A percentile compares a stretch with the other conserved stretches of the same genome.
Evolutionary conservation across 257 asterid species (phyloP).

Genomic region (Gentiana macrophylla): DNA sequence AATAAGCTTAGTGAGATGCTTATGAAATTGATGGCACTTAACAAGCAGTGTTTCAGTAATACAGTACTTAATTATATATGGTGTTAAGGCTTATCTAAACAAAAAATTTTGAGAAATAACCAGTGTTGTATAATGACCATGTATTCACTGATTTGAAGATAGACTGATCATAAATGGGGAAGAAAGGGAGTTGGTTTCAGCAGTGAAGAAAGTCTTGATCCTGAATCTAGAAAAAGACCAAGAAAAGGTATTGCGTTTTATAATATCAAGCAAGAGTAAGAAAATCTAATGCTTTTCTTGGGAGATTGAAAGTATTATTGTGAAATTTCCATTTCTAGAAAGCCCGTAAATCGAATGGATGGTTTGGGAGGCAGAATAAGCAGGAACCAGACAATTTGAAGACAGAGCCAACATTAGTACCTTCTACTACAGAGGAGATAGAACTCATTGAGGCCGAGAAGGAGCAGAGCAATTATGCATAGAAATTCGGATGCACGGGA

Average conservation of each 20-base stretch:
- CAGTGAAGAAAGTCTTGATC: conserved; percentile 48
- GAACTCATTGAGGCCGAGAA: conserved; percentile 52
- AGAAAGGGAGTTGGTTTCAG: conserved; percentile 48
- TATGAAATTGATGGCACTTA: no score
- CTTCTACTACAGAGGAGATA: conserved; percentile 27
- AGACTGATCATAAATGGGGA: conserved; percentile 44
- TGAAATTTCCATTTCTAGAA: conserved; percentile 21
- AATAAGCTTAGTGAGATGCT: no score
- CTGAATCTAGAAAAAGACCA: conserved; percentile 30
- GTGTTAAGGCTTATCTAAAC: no score
- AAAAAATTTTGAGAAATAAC: no score
- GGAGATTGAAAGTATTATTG: background rate
- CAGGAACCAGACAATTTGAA: conserved; percentile 16
- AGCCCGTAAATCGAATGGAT: conserved; percentile 30
- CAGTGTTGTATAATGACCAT: no score
- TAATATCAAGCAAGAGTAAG: no score
- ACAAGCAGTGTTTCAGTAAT: no score
- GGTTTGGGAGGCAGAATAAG: conserved; percentile 43
- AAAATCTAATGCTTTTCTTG: background rate
- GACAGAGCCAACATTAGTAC: conserved; percentile 19
- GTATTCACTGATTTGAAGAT: conserved; percentile 4
- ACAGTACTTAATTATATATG: background rate
- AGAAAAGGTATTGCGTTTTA: conserved; percentile 30
- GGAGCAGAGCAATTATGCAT: conserved; percentile 56
- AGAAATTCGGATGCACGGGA: background rate